phyloP scores from a whole-genome alignment of 1,284 basidiomycete genomes.

The Austroboletus niveus region DNA sequence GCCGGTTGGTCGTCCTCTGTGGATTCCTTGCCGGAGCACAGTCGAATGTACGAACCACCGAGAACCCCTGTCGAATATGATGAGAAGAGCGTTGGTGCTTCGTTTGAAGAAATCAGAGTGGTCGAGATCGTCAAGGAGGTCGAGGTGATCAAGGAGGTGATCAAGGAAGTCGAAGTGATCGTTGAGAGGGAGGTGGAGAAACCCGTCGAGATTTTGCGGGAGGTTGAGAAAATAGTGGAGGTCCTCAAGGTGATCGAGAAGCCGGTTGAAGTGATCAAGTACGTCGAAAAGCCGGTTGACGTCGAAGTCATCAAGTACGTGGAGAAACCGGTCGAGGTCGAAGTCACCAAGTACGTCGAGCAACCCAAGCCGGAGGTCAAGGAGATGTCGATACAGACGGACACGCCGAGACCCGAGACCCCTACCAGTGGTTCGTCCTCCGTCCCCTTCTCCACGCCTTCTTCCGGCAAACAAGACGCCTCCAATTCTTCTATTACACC shows the following conservation, averaged over 20 bases:
- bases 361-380: slow-evolving; percentile 58
- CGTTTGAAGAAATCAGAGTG: slow-evolving; percentile 32
- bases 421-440: slow-evolving; percentile 30
- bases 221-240: slow-evolving; percentile 25
- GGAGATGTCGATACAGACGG: slow-evolving; percentile 78
- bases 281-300: slow-evolving; percentile 23
- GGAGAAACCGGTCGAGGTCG: slow-evolving; percentile 23
- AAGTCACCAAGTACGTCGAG: slow-evolving; percentile 30
- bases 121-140: slow-evolving; percentile 31
- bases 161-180: slow-evolving; percentile 29
- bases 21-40: slow-evolving; percentile 17
- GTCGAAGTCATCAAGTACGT: slow-evolving; percentile 29
- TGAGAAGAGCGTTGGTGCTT: slow-evolving; percentile 36
- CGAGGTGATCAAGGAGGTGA: slow-evolving; percentile 23
- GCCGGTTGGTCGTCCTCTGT: slow-evolving; percentile 35
- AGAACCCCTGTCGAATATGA: slow-evolving; percentile 35
- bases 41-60: slow-evolving; percentile 6
- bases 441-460: slow-evolving; percentile 26
- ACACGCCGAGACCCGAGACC: slow-evolving; percentile 55
- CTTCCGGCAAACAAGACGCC: slow-evolving; percentile 26
- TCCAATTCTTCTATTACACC: slow-evolving; percentile 31
- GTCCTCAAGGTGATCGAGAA: slow-evolving; percentile 28
- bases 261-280: slow-evolving; percentile 31
- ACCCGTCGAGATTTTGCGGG: slow-evolving; percentile 21
- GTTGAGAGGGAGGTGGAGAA: slow-evolving; percentile 36